Base-by-base conservation (phyloP, 2,329 filamentous ascomycete genomes). In the Pseudocercospora fuligena region DNA sequence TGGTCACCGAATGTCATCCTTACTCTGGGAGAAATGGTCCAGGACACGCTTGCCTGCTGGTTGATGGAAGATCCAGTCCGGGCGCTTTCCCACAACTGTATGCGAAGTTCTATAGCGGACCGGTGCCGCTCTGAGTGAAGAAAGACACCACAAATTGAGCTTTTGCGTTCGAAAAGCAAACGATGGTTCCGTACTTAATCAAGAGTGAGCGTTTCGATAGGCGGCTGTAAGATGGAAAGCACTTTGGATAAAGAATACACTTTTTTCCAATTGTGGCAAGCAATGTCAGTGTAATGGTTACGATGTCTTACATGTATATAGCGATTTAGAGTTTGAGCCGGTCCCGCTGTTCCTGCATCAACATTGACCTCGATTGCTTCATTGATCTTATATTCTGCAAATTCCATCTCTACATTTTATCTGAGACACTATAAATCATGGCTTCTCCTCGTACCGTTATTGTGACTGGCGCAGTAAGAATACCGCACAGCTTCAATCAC, bases 401-500 rank as follows among this genome's bases (percentile, higher is more conserved):
- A 51, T 21, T 2, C 5, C 47, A 5, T 25, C 9, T 2, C 47
- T 5, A 11, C 46, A 25, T 23, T 6, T 14, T 5, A 14, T 25
- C 47, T 2, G 25, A 5, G 47, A 14, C 19, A 21, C 16, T 1
- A 14, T 7, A n/a, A 1, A n/a, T n/a, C 11, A 77, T 78, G 76
- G 61, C 75, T 21, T 65, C 66, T 27, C 72, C 73, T 12, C 75
- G 73, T 62, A 67, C 73, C 47, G 70, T 78, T 58, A 74, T 78
- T 57, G 75, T 78, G 5, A 78, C 76, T 23, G 76, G 76, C 60
- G 76, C 76, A 12, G 76, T 77, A 72, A 53, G 71, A 60, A 46
- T 21, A 25, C 16, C 54, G 2, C 4, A 19, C 21, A 16, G 6
- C 16, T 33, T 19, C 25, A 46, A 51, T 23, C 51, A 11, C 21